Evolutionary conservation across 148 eudicot species (phyloP).

Genomic region (Camellia lanceoleosa): DNA sequence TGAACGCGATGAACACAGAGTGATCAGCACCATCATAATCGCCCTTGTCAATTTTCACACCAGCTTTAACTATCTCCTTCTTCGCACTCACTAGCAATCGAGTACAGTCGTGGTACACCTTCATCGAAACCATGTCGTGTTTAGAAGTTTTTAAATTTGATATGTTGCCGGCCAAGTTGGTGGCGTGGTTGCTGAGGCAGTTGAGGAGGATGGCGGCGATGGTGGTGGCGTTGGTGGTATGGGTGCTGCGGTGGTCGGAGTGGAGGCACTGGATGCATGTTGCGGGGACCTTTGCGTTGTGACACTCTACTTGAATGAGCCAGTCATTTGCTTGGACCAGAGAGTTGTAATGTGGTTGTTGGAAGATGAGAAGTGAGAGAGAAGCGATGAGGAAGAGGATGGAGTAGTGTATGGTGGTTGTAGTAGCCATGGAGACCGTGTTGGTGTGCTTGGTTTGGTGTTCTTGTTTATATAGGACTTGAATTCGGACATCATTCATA

Average conservation of each 20-base stretch:
- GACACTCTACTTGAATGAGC: not conserved
- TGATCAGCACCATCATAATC: not conserved
- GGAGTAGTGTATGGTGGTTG: too few relatives aligned
- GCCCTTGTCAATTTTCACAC: not conserved
- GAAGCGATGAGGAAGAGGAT: not conserved
- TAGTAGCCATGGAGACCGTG: too few relatives aligned
- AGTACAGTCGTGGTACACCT: not conserved
- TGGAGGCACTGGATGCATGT: conserved; percentile 10
- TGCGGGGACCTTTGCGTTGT: not conserved
- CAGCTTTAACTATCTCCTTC: not conserved
- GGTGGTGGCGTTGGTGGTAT: not conserved
- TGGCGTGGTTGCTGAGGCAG: not conserved
- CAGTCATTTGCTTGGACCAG: not conserved
- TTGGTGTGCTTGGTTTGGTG: too few relatives aligned
- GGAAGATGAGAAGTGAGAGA: not conserved
- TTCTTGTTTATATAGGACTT: too few relatives aligned
- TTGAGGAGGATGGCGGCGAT: not conserved
- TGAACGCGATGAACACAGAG: not conserved
- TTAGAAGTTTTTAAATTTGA: not conserved
- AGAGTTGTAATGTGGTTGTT: not conserved
- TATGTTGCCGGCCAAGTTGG: not conserved
- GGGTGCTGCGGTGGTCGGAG: not conserved
- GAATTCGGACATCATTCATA: too few relatives aligned
- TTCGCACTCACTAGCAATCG: not conserved
- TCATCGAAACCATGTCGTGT: not conserved